Evolutionary conservation across 257 asterid species (phyloP), one percentile per base, ranked within the genome.

Genomic region (Ajuga chamaepitys): DNA sequence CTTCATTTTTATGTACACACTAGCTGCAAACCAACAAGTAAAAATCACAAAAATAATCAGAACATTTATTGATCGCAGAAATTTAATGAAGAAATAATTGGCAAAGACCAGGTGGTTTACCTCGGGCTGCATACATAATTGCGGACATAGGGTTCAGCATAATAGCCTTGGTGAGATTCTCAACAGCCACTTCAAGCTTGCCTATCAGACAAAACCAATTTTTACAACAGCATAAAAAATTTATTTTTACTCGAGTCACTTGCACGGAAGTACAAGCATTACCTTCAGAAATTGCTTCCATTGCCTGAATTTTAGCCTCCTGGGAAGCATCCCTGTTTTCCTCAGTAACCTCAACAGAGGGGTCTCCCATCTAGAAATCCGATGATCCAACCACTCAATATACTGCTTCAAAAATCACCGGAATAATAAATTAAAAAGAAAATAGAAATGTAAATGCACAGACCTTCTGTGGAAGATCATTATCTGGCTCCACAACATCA

Each of bases 281-380:
- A 90, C 99, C 99, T 63, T 94, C 99, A 71, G 93, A 87, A 67
- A 90, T 78, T 58, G 99, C 95, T 77, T 90, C 99, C 86, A 88
- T 85, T 60, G 97, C 99, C 81, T 79, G 85, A 24, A 77, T 80
- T 70, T 94, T 94, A 58, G 93, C 88, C 78, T 86, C 99, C 78
- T 90, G 97, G 67, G 99, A 72, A 72, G 95, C 96, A 80, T 94
- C 99, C 24, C 97, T 91, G 62, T 74, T 73, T 77, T 94, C 97
- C 68, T 90, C 99, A 38, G 82, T 86, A 30, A 94, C 96, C 80
- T 88, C 99, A 21, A 76, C 80, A 3, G 95, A 86, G 9, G 97
- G 52, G 61, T 89, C 97, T 41, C 99, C 99, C 96, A 89, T 90
- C 99, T 94, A 76, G 56, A 73, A 69, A 59, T 64, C 42, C 18